A percentile compares a stretch with the other conserved stretches of the same genome.
Conservation (phyloP, 2,329 filamentous ascomycete genomes). For the Sporothrix phasma region DNA sequence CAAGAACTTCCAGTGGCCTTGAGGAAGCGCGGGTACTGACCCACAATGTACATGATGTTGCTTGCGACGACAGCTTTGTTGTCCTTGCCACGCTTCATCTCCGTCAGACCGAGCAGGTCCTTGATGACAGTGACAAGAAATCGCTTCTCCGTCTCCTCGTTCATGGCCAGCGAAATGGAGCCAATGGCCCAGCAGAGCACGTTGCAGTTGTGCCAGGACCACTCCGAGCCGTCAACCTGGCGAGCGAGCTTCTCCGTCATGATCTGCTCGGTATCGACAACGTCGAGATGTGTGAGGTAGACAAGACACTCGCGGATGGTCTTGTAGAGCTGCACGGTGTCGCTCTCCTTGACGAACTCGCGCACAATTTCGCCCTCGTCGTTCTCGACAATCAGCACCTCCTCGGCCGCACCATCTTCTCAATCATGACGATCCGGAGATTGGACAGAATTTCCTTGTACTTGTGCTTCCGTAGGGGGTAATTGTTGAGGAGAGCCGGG, state of each 20-base stretch:
- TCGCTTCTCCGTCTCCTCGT: slow-evolving; percentile 96
- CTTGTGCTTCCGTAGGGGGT: slow-evolving; percentile 94
- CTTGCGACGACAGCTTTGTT: slow-evolving; percentile 98
- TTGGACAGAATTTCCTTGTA: slow-evolving; percentile 92
- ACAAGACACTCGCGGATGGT: slow-evolving; percentile 95
- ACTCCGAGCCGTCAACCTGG: slow-evolving; percentile 90
- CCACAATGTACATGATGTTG: slow-evolving; percentile 99
- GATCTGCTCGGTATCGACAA: slow-evolving; percentile 94
- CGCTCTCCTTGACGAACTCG: slow-evolving; percentile 98
- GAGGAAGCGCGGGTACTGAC: slow-evolving; percentile 93
- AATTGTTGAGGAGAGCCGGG: slow-evolving; percentile 74
- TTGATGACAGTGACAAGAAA: slow-evolving; percentile 99
- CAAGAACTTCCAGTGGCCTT: slow-evolving; percentile 99
- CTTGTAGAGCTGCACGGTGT: slow-evolving; percentile 98
- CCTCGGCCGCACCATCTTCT: slow-evolving; percentile 99
- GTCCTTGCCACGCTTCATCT: slow-evolving; percentile 99
- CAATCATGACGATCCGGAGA: slow-evolving; percentile 94
- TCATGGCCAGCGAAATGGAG: slow-evolving; percentile 97
- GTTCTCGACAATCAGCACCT: slow-evolving; percentile 98
- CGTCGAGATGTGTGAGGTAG: slow-evolving; percentile 93
- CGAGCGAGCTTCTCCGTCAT: slow-evolving; percentile 97
- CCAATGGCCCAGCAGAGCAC: slow-evolving; percentile 99
- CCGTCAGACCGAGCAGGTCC: slow-evolving; percentile 87
- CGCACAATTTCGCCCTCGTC: slow-evolving; percentile 98
- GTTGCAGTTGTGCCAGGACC: slow-evolving; percentile 99